Conservation (phyloP, 1,284 basidiomycete species). For the Filobasidium uniguttulatum region DNA sequence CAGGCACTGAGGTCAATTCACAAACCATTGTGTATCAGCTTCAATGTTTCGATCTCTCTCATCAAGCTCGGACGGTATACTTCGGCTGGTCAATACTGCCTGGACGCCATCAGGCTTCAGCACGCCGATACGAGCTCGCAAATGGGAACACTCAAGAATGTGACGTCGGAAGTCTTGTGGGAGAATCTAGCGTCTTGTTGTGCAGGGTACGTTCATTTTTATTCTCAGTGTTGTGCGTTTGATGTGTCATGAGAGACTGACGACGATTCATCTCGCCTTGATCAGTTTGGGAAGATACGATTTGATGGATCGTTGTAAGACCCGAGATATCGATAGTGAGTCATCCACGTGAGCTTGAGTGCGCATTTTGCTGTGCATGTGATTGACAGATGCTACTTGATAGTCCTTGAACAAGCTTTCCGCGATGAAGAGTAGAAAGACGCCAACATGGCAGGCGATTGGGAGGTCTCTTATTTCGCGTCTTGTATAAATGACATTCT, state of each 20-base stretch:
- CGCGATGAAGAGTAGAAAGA: background rate
- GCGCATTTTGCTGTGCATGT: background rate
- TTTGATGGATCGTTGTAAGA: conserved; percentile 56
- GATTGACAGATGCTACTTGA: background rate
- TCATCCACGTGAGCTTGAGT: no score
- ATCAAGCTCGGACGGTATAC: conserved; percentile 74
- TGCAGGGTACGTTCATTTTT: conserved; percentile 41
- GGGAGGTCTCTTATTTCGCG: no score
- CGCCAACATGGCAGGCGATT: no score
- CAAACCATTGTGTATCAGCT: conserved; percentile 40
- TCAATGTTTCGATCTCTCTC: conserved; percentile 81
- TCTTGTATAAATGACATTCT: no score
- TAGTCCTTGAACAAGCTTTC: background rate
- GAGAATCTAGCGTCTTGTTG: conserved; percentile 67
- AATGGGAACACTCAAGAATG: conserved; percentile 44
- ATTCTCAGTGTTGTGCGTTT: conserved; percentile 10
- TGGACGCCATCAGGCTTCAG: conserved; percentile 73
- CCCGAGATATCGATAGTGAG: conserved; percentile 56
- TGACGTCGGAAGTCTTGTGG: conserved; percentile 67
- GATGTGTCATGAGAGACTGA: background rate
- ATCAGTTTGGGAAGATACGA: conserved; percentile 51
- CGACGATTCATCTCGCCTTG: conserved; percentile 5
- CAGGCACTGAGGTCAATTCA: background rate
- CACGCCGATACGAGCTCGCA: conserved; percentile 55
- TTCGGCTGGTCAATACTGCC: conserved; percentile 67